A percentile compares a stretch with the other conserved stretches of the same genome.
phyloP scores from a whole-genome alignment of 805 yeast species.

The Metschnikowia anglica region DNA sequence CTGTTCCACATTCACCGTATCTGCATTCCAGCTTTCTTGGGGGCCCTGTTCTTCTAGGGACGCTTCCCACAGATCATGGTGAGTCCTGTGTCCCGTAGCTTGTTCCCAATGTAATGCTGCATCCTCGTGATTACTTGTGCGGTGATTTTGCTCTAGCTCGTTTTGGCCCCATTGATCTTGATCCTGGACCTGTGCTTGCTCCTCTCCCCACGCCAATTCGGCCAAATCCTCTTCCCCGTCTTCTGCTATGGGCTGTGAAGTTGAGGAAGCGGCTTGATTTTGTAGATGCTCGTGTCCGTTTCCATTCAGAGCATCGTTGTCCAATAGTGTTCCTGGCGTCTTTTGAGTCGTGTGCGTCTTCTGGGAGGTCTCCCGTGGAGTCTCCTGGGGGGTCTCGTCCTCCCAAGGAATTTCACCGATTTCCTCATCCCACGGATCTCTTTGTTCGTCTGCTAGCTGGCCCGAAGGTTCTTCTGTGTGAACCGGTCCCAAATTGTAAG shows the following conservation, averaged over 20 bases:
- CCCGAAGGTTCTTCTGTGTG: neutral
- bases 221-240: slow-evolving; percentile 7
- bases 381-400: slow-evolving; percentile 11
- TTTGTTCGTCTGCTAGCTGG: neutral
- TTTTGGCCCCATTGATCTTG: neutral
- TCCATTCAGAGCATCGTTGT: neutral
- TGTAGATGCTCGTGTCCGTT: neutral
- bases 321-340: neutral
- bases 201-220: slow-evolving; percentile 17
- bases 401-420: slow-evolving; percentile 21
- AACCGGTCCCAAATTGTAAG: neutral
- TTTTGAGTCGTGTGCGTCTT: neutral
- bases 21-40: neutral
- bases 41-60: slow-evolving; percentile 3
- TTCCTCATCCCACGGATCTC: slow-evolving; percentile 21
- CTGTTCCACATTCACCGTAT: neutral
- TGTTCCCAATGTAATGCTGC: neutral
- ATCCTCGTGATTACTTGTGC: neutral
- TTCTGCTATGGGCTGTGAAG: neutral
- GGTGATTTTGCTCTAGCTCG: no score
- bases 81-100: neutral
- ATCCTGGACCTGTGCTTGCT: neutral
- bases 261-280: neutral
- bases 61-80: neutral
- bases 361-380: slow-evolving; percentile 3